Evolutionary conservation across 2,329 filamentous ascomycete genomes (phyloP), one percentile per base, ranked within the genome.

Genomic region (Lasiodiplodia gonubiensis): DNA sequence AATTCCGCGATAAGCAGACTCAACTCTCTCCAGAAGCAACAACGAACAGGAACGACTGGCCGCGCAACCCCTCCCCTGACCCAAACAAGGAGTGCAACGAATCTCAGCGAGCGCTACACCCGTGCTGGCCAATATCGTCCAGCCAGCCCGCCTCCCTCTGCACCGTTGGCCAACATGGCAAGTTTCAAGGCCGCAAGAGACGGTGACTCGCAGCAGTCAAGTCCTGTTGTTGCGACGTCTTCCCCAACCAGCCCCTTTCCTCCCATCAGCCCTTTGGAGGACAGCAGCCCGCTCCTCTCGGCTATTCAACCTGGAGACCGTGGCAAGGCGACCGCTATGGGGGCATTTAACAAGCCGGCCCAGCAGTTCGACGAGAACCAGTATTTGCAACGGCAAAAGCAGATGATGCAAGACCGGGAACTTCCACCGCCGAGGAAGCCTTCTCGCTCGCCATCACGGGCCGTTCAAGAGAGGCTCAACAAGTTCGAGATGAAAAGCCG

Each of bases 361-460:
- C 87, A 90, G 61, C 86, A 89, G 8, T 97, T 95, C 72, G 92
- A 97, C 73, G 94, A 97, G 74, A 88, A 90, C 23, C 91, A 92
- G 74, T 97, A 92, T 73, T 87, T 92, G 5, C 90, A 96, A 74
- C 88, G 93, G 53, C 91, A 97, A 74, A 82, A 92, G 57, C 91
- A 93, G 76, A 87, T 97, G 76, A 91, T 94, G 70, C 87, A 91
- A 73, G 91, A 89, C 33, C 86, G 90, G 30, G 90, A 90, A 67
- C 88, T 87, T 0, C 87, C 90, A 39, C 78, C 81, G 2, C 64
- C 73, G 48, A 64, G 30, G 16, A 53, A 42, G 14, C 61, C 48
- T 4, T 64, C 61, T 12, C 61, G 48, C 21, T 64, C 61, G 63
- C 73, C 74, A 7, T 71, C 73, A 12, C 59, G 68, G 46, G 21